Base-by-base conservation (phyloP, 768 basidiomycete species). In the Wakefieldia striispora region DNA sequence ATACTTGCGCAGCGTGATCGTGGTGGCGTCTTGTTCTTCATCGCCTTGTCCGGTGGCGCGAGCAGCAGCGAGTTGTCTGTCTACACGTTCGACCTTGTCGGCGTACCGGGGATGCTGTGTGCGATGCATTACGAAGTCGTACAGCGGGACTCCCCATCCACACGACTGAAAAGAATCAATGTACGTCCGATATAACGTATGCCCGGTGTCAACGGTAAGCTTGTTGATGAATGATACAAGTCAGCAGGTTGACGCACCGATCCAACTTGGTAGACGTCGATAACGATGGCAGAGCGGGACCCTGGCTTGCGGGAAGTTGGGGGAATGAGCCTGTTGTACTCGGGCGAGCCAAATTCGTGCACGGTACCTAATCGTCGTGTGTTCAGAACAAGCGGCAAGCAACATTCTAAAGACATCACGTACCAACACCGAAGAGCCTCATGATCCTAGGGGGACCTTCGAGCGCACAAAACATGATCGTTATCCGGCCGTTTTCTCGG, bases 111-210 rank as follows among this genome's bases (percentile, higher is more conserved):
- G 66, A 23, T 82, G 77, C 16, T 72, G 75, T 1, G 73, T 77
- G 27, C 85, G 82, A 46, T 84, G 79, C 23, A 72, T 69, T 46
- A 75, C 69, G 65, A 82, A 87, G 38, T 75, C 71, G 61, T 80
- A 86, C 53, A 78, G 71, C 5, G 86, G 85, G 21, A 88, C 80
- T 4, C 75, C 75, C 52, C 71, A 86, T 17, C 86, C 84, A 54
- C 85, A 88, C 1, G 84, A 84, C 85, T 87, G 59, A 31, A n/a
- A 19, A n/a, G 36, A 37, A 13, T 13, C 3, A 33, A 33, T 33
- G 13, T 14, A 7, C 29, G 29, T 31, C 29, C 8, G 29, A 31
- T 26, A 26, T 26, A 26, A 26, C 24, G 24, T 26, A 26, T 26
- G 24, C 8, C 24, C 5, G 8, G 6, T 6, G 5, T 9, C 27